Percentiles rank a stretch among this genome's conserved stretches.
These are phyloP conservation scores for Phytophthora nicotianae DNA, from an alignment of 352 stramenopile genomes.

Conservation along the genomic window DNA sequence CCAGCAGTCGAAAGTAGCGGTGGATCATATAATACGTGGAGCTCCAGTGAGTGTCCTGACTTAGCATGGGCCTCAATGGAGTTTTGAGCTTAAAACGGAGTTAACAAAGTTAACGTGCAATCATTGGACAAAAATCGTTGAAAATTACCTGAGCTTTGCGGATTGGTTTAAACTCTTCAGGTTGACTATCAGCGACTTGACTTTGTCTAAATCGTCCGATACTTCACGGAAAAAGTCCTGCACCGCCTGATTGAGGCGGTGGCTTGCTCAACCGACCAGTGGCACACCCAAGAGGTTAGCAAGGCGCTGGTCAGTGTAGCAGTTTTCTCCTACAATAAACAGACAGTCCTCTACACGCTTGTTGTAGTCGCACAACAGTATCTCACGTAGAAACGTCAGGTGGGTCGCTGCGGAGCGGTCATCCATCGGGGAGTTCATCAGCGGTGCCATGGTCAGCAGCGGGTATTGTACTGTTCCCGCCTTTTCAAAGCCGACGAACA, in stretches of 20 bases:
- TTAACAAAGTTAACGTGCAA: too few relatives aligned
- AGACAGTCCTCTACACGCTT: too few relatives aligned
- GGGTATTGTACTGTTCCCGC: neutral
- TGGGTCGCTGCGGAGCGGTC: neutral
- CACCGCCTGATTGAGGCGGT: neutral
- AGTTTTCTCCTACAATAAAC: neutral
- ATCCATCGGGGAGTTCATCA: neutral
- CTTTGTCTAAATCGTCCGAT: too few relatives aligned
- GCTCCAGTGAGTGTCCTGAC: neutral
- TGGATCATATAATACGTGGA: neutral
- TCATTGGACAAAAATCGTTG: too few relatives aligned
- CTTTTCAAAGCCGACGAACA: too few relatives aligned
- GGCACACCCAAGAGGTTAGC: neutral
- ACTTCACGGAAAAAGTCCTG: neutral
- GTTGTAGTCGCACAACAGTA: neutral
- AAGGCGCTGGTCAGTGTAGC: neutral
- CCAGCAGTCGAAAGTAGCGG: neutral
- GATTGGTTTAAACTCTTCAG: slow-evolving; percentile 1
- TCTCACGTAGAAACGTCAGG: neutral
- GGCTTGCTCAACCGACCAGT: too few relatives aligned
- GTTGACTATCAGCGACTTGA: neutral
- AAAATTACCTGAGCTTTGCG: slow-evolving; percentile 1
- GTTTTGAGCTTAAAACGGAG: too few relatives aligned
- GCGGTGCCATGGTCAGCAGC: neutral
- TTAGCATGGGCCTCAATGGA: neutral